Conservation (phyloP, 148 eudicot genomes). For the Cornus controversa region DNA sequence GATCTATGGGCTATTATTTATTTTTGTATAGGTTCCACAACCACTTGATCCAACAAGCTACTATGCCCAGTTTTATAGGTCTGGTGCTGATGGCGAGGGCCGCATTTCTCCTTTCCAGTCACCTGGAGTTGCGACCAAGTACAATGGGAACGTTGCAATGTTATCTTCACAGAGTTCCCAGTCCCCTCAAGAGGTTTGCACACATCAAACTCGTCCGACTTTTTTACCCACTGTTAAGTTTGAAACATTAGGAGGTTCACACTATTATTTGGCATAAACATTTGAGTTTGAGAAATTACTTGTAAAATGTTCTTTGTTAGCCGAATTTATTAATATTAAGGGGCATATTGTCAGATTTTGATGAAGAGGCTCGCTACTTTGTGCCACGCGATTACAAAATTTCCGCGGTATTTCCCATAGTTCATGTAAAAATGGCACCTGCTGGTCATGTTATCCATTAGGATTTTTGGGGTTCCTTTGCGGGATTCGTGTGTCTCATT, state of each 20-base stretch:
- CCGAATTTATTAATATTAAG: background rate
- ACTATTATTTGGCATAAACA: background rate
- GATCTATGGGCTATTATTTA: background rate
- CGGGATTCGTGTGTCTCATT: background rate
- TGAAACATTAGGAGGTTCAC: background rate
- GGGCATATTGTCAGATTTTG: background rate
- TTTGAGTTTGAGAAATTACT: background rate
- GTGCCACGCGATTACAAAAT: background rate
- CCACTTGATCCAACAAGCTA: slow-evolving; percentile 69
- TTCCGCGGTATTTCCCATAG: background rate
- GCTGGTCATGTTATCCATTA: background rate
- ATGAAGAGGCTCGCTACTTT: background rate
- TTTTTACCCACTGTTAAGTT: background rate
- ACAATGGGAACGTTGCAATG: slow-evolving; percentile 49
- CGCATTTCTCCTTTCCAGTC: slow-evolving; percentile 69
- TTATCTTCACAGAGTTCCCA: slow-evolving; percentile 57
- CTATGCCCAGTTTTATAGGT: slow-evolving; percentile 67
- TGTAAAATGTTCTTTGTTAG: background rate
- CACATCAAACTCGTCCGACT: background rate
- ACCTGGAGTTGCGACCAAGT: slow-evolving; percentile 55
- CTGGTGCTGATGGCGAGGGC: slow-evolving; percentile 65
- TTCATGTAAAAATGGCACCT: background rate
- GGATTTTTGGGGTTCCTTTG: background rate
- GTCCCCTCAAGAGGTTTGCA: slow-evolving; percentile 71
- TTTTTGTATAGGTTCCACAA: slow-evolving; percentile 47